phyloP scores from a whole-genome alignment of 2,329 filamentous ascomycete genomes.

The Neoascochyta sp. region DNA sequence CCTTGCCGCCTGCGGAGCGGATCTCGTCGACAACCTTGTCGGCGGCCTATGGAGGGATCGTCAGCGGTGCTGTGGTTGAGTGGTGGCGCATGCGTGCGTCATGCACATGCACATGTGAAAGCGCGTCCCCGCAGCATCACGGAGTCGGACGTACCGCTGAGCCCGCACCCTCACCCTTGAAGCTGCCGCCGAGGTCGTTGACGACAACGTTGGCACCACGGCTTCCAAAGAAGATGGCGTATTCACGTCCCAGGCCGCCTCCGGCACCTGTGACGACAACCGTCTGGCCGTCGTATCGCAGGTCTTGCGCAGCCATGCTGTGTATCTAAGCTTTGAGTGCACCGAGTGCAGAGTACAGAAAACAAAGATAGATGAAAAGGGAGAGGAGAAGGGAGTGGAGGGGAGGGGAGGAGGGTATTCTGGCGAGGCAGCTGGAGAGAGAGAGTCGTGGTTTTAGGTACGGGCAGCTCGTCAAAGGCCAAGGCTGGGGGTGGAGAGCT shows the following conservation, averaged over 20 bases:
- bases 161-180: constrained; percentile 86
- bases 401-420: constrained; percentile 2
- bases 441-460: constrained; percentile 9
- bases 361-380: too few species aligned
- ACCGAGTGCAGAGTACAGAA: too few species aligned
- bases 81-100: constrained; percentile 2
- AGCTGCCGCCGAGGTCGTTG: constrained; percentile 89
- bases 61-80: constrained; percentile 8
- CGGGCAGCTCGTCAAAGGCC: too few species aligned
- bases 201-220: constrained; percentile 93
- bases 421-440: constrained; percentile 5
- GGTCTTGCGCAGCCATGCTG: constrained; percentile 43
- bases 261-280: constrained; percentile 85
- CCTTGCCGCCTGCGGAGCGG: constrained; percentile 84
- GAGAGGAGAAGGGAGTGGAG: background rate
- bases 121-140: too few species aligned
- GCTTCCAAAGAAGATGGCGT: constrained; percentile 84
- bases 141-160: constrained; percentile 67
- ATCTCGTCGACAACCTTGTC: constrained; percentile 82
- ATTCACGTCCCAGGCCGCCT: constrained; percentile 76
- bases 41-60: constrained; percentile 57
- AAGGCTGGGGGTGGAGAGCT: too few species aligned
- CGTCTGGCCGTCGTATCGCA: constrained; percentile 84
- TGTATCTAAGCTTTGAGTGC: too few species aligned
- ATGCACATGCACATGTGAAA: background rate